Percentiles rank a stretch among this genome's conserved stretches.
Evolutionary conservation across 371 early-diverging fungal genomes (phyloP).

Genomic region (Phascolomyces articulosus): DNA sequence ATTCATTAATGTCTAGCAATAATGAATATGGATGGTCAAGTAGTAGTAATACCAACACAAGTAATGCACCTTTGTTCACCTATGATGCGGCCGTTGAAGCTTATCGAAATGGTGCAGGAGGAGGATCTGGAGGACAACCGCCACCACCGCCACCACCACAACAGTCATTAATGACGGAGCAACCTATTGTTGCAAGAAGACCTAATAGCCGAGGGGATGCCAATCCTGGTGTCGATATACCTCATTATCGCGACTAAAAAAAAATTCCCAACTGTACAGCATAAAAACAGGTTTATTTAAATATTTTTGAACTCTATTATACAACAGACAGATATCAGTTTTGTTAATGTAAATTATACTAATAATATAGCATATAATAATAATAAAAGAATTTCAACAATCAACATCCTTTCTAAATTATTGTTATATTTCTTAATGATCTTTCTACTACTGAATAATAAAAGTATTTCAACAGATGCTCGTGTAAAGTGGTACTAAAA

Average conservation of each 20-base stretch:
- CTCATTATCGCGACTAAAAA: slow-evolving; percentile 7
- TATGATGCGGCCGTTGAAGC: slow-evolving; percentile 5
- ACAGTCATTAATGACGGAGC: background rate
- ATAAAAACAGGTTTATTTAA: too few species aligned
- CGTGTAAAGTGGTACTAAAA: too few species aligned
- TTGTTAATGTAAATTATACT: too few species aligned
- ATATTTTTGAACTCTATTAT: too few species aligned
- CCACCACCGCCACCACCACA: background rate
- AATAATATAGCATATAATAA: too few species aligned
- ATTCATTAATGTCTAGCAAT: background rate
- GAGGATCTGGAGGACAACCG: background rate
- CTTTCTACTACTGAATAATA: too few species aligned
- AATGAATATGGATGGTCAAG: slow-evolving; percentile 12
- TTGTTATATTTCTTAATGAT: too few species aligned
- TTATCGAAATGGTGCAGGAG: background rate
- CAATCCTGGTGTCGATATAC: slow-evolving; percentile 2
- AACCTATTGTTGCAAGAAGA: background rate
- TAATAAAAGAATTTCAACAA: too few species aligned
- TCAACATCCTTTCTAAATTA: too few species aligned
- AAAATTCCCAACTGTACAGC: too few species aligned
- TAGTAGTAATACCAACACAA: slow-evolving; percentile 1
- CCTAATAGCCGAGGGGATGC: background rate
- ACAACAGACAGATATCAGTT: too few species aligned
- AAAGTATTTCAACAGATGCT: too few species aligned
- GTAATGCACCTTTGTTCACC: background rate